phyloP scores from a whole-genome alignment of 2,329 filamentous ascomycete species.

The Geosmithia flava region DNA sequence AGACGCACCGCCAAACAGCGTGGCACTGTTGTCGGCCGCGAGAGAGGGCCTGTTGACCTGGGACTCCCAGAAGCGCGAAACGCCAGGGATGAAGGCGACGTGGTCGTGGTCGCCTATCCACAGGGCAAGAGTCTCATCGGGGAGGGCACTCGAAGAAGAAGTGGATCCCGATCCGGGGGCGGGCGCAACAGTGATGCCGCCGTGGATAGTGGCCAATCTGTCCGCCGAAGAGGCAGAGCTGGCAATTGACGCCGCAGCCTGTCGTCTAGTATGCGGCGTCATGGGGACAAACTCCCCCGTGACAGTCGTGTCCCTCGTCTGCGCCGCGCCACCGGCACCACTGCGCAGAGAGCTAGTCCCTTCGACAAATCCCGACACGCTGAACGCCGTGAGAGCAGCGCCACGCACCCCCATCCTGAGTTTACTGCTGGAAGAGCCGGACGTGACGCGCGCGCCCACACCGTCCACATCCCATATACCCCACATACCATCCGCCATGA shows the following conservation, averaged over 20 bases:
- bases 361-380: slow-evolving; percentile 45
- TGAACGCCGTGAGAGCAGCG: slow-evolving; percentile 46
- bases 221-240: slow-evolving; percentile 31
- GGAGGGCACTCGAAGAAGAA: slow-evolving; percentile 21
- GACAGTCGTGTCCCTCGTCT: slow-evolving; percentile 18
- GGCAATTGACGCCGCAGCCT: slow-evolving; percentile 30
- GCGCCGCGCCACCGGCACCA: slow-evolving; percentile 19
- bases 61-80: slow-evolving; percentile 47
- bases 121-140: slow-evolving; percentile 41
- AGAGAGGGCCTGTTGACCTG: slow-evolving; percentile 31
- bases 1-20: slow-evolving; percentile 41
- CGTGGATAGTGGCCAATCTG: slow-evolving; percentile 36
- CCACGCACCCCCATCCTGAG: slow-evolving; percentile 40
- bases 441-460: slow-evolving; percentile 24
- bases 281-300: slow-evolving; percentile 46
- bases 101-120: slow-evolving; percentile 46
- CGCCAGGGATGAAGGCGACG: slow-evolving; percentile 41
- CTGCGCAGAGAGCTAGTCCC: slow-evolving; percentile 42
- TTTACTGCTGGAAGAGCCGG: slow-evolving; percentile 31
- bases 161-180: slow-evolving; percentile 19
- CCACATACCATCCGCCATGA: slow-evolving; percentile 54
- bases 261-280: slow-evolving; percentile 48
- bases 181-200: slow-evolving; percentile 37
- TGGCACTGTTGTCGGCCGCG: slow-evolving; percentile 34
- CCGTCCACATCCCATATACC: slow-evolving; percentile 56